Base-by-base conservation (phyloP, 768 basidiomycete species). In the Boletus reticulatus region DNA sequence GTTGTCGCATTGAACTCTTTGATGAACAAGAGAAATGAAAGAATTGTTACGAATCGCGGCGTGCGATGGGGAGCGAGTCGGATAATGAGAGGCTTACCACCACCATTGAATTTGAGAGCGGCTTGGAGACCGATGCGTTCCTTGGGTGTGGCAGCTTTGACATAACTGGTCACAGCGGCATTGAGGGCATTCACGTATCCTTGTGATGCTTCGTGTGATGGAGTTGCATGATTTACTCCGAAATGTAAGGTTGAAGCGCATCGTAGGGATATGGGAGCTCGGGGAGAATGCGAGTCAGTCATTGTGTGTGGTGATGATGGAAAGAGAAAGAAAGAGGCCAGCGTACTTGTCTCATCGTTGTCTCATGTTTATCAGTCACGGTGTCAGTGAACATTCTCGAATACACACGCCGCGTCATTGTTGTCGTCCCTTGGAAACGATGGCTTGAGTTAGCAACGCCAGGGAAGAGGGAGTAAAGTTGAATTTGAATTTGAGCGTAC, bases 151-250 rank as follows among this genome's bases (percentile, higher is more conserved):
- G 73, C 61, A 0, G 88, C 77, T 62, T 83, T 83, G 45, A 84
- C 78, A 69, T 94, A 92, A 0, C 81, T 79, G 58, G 80, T 76
- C 76, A 95, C 94, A 17, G 94, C 94, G 34, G 89, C 84, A 75
- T 96, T 98, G 71, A 98, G 83, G 2, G 87, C 89, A 66, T 84
- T 95, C 52, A 96, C 91, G 66, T 97, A 97, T 51, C 92, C 88
- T 79, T 94, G 92, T 98, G 94, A 70, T 98, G 94, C 80, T 94
- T 95, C 59, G 79, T 84, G 79, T 98, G 94, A 75, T 98, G 94
- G 48, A 96, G 89, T 53, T 77, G 81, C 94, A 96, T 98, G 76
- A 97, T 98, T 76, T 95, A 83, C 69, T 79, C 69, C 34, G 84
- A 89, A 77, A 98, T 96, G 77, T 84, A 87, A n/a, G 94, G 94